Evolutionary conservation across 2,329 filamentous ascomycete species (phyloP), one percentile per base, ranked within the genome.

Genomic region (Bimuria novae-zelandiae): DNA sequence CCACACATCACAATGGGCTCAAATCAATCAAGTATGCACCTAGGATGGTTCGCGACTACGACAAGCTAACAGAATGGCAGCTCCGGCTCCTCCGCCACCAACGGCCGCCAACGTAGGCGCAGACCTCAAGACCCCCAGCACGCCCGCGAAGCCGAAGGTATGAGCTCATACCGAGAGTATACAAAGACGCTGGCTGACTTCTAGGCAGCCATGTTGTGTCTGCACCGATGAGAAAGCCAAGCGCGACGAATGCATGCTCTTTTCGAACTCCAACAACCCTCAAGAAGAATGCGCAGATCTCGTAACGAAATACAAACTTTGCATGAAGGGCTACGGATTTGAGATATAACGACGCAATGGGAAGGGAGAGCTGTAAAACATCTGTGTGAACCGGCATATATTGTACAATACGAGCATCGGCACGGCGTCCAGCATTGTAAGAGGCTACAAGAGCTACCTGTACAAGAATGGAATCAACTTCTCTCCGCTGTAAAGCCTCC

Each of bases 211-310:
- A 37, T 97, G 94, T 84, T 97, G 94, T 74, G 94, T 97, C 25
- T 99, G 94, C 85, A 97, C 92, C 73, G 86, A 94, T 39, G 92
- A 99, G 76, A 99, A 99, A 77, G 82, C 90, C 33, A 84, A 84
- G 64, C 90, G 94, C 59, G 94, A 99, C 79, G 92, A 99, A 77
- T 99, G 94, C 82, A 97, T 99, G 93, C 89, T 99, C 51, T 97
- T 97, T 80, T 96, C 91, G 51, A 92, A 85, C 58, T 83, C 89
- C 56, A 82, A 87, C 69, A 89, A 97, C 71, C 90, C 94, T 33
- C 84, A 90, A 66, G 82, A 85, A 69, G 92, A 95, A 68, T 99
- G 94, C 82, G 83, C 87, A 75, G 83, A 87, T 45, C 83, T 90
- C 57, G 89, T 99, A 59, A 85, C 90, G 23, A 86, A 90, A 71